Evolutionary conservation across 345 rosid species (phyloP), one percentile per base, ranked within the genome.

Genomic region (Eucalyptus lansdowneana): DNA sequence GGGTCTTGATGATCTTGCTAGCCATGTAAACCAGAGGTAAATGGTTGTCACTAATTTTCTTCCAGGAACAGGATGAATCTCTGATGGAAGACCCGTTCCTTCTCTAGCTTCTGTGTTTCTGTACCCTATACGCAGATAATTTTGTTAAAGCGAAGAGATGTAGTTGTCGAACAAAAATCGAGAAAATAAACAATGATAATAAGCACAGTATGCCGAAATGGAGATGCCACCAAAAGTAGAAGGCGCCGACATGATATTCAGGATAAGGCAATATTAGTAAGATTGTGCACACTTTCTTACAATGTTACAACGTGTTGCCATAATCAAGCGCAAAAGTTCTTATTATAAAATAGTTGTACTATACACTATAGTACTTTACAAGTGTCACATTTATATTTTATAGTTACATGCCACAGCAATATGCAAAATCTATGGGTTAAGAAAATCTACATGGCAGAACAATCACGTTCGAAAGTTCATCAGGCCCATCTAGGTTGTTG

Each of bases 1-100:
- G 96, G 91, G 53, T 98, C 99, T 49, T 94, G 97, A 90, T 94
- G 96, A 90, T 98, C 97, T 31, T 92, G 99, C 91, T 98, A 98
- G 93, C 99, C 97, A 89, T 97, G 99, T 42, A 96, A 95, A 88
- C 99, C 4, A 72, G 29, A 40, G 29, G 6, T 72, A 72, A 72
- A 17, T 72, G 81, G 25, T 72, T 34, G 81, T 76, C 83, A 6
- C 83, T 76, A 0, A 42, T 76, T 40, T 62, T 27, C 34, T 62
- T 62, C 25, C 0, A 40, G 47, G 47, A 76, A 6, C 16, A 76
- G 85, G 47, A 76, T 40, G 47, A 40, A 76, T 21, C 47, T 76
- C 85, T 21, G 47, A 21, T 24, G 14, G 81, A 31, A 69, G 47
- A 40, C 44, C 29, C 4, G 85, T 14, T 6, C 47, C 47, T 76